These are phyloP conservation scores for Colletotrichum lentis DNA, from an alignment of 2,329 filamentous ascomycete species.

Conservation along the genomic window DNA sequence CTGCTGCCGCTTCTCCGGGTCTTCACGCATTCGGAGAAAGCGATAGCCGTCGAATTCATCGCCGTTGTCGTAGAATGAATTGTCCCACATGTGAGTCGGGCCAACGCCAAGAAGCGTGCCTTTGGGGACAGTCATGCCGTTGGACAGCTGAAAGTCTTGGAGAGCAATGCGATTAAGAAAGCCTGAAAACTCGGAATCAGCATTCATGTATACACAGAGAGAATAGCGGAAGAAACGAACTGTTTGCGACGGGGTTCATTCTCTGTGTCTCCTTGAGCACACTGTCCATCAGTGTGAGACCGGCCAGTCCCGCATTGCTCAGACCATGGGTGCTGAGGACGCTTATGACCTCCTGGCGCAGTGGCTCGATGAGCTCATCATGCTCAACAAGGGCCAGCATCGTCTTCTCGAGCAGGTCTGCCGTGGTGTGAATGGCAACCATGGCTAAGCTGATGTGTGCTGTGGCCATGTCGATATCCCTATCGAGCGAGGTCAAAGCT, in stretches of 20 bases:
- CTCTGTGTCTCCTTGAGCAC: conserved; percentile 17
- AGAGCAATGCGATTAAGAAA: background rate
- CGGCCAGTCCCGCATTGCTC: background rate
- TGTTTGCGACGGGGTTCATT: background rate
- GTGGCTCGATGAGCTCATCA: background rate
- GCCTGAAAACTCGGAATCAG: background rate
- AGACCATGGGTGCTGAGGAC: background rate
- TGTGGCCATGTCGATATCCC: background rate
- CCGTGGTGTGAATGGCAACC: conserved; percentile 5
- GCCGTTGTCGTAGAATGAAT: conserved; percentile 40
- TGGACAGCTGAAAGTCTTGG: conserved; percentile 22
- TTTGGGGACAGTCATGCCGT: conserved; percentile 41
- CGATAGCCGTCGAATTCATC: conserved; percentile 40
- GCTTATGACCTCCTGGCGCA: background rate
- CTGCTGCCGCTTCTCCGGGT: conserved; percentile 38
- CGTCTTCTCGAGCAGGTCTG: conserved; percentile 2
- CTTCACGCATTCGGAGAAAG: conserved; percentile 38
- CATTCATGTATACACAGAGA: background rate
- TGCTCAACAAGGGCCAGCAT: background rate
- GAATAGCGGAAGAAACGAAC: background rate
- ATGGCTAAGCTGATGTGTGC: conserved; percentile 9
- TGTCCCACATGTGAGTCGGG: conserved; percentile 37
- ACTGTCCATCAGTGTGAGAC: conserved; percentile 7
- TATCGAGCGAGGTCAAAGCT: background rate
- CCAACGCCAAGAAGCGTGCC: conserved; percentile 37